Evolutionary conservation across 148 eudicot genomes (phyloP), one percentile per base, ranked within the genome.

Genomic region (Spergularia marina): DNA sequence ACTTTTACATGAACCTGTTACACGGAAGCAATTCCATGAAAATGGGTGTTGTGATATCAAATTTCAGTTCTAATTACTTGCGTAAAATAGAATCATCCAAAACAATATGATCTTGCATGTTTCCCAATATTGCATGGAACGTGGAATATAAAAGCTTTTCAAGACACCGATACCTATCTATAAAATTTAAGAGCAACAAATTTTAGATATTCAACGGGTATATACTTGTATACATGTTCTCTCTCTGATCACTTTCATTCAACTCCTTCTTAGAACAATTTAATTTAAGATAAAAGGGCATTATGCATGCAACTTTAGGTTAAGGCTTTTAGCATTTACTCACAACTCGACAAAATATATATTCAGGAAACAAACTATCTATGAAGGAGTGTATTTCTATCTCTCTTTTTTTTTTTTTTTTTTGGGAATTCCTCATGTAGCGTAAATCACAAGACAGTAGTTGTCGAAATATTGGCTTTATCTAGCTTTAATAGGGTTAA

Each of bases 231-330:
- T 44, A 6, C 49, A 44, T 44, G 49, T 6, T 44, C 8, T 44
- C 49, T 44, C 8, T 44, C 10, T 58, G 30, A n/a, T 7, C 21
- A 8, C 21, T 58, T 62, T 7, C 66, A 62, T 62, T 62, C 16
- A 62, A 25, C 41, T 60, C 23, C 62, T 23, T 2, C 2, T 3
- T 30, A 30, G 36, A 30, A 30, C 36, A 30, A 30, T 30, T 2
- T 30, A 2, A 30, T 30, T 2, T 30, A 0, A 30, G 36, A 41
- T 51, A 2, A 15, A 21, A 66, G 21, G 67, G 58, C 77, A 57
- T 53, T 53, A 65, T 78, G 80, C 76, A 72, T 72, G 72, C 49
- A 63, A 56, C 81, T 64, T 78, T 72, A 71, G 51, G 71, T 71
- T 71, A 34, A 65, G 23, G 65, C 76, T 78, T 78, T 72, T 58